Base-by-base conservation (phyloP, 2,329 filamentous ascomycete species). In the Fusarium humuli region DNA sequence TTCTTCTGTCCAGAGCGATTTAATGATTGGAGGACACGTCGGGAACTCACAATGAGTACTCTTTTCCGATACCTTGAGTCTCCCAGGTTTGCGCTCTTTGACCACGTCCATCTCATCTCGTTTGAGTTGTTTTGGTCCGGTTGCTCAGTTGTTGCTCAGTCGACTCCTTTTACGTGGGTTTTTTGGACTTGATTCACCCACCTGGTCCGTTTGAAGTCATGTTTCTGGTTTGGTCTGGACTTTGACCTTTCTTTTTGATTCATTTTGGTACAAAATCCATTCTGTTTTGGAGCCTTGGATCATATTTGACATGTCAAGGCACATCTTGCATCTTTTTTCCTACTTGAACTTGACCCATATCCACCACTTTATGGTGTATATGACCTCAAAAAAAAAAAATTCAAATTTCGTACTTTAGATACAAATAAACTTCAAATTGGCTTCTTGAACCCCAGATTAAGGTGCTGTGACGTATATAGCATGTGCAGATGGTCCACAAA, bases 401-500 rank as follows among this genome's bases (percentile, higher is more conserved):
- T n/a, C 12, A 16, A 44, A 25, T 65, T 48, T 30, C 25, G 34
- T 65, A 44, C 14, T 60, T 47, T 18, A 41, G 47, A 58, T 40
- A 30, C 27, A 48, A 45, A 46, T 56, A 22, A 62, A 25, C 61
- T 34, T 59, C 48, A 52, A 47, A 58, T 56, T 70, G 57, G 45
- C 62, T 54, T 37, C 5, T 45, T 55, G 46, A 50, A 70, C 46
- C 67, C 67, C 62, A 48, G 50, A 65, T 56, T 55, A 57, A 65
- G 56, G 50, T 65, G 23, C 22, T 37, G 55, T 74, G 71, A 73
- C 67, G 64, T 71, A 65, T 20, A 73, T 62, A 57, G 22, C 40
- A 61, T 65, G 20, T 57, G 41, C 52, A 67, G 56, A 41, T 61
- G 72, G 65, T 73, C 72, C 72, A 74, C 71, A 73, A 67, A 67